Evolutionary conservation across 2,329 filamentous ascomycete species (phyloP).

Genomic region (Colletotrichum eremochloae): DNA sequence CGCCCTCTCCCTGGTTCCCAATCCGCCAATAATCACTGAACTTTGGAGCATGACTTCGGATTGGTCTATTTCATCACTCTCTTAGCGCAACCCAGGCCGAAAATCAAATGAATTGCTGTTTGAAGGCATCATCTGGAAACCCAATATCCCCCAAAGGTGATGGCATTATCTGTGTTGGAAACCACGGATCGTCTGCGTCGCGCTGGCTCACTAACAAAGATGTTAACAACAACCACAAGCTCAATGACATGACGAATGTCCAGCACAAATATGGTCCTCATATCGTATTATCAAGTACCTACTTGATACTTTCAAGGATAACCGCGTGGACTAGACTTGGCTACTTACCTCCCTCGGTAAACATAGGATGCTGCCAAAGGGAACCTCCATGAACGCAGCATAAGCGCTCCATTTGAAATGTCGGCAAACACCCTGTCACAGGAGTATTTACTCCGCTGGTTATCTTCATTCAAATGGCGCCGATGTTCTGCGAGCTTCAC

Average conservation of each 20-base stretch:
- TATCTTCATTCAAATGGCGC: constrained; percentile 31
- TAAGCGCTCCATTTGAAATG: constrained; percentile 24
- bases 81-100: neutral
- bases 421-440: neutral
- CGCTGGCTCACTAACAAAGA: constrained; percentile 25
- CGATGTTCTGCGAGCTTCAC: neutral
- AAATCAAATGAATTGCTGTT: constrained; percentile 2
- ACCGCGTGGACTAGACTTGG: neutral
- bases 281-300: neutral
- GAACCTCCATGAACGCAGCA: constrained; percentile 21
- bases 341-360: constrained; percentile 4
- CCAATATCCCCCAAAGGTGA: neutral
- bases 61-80: neutral
- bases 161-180: neutral
- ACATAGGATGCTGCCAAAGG: constrained; percentile 21
- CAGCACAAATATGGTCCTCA: neutral
- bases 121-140: neutral
- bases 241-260: neutral
- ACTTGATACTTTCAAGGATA: neutral
- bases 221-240: constrained; percentile 16
- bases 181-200: neutral
- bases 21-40: constrained; percentile 16
- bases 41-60: constrained; percentile 2
- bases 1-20: constrained; percentile 10
- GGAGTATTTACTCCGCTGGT: neutral